Evolutionary conservation across 2,329 filamentous ascomycete genomes (phyloP).

Genomic region (Penicillium concentricum): DNA sequence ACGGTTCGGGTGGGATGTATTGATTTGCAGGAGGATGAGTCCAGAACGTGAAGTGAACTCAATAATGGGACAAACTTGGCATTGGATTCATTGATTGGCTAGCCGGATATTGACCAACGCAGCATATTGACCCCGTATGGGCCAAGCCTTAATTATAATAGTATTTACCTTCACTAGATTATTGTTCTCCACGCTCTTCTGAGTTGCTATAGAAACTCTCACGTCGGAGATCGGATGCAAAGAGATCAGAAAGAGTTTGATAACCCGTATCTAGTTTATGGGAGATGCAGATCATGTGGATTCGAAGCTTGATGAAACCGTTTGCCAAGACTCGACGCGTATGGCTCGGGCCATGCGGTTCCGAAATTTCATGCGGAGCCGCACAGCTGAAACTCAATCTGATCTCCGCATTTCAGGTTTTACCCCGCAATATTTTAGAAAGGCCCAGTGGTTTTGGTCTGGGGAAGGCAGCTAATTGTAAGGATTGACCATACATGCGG

Average conservation of each 20-base stretch:
- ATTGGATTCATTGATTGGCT: not conserved
- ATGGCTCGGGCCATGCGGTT: not conserved
- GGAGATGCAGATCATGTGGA: not conserved
- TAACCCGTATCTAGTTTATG: not conserved
- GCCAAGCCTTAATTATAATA: not conserved
- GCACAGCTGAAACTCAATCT: not conserved
- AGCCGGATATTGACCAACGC: not conserved
- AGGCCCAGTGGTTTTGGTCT: not conserved
- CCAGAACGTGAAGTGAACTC: not conserved
- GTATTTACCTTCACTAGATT: not conserved
- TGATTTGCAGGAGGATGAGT: not conserved
- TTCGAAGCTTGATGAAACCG: not conserved
- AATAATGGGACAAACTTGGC: not conserved
- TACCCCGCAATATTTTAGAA: not conserved
- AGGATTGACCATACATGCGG: not conserved
- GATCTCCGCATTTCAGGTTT: not conserved
- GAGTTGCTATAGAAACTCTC: not conserved
- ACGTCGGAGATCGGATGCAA: not conserved
- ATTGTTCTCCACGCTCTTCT: too few species aligned
- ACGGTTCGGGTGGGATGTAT: not conserved
- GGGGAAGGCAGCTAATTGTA: not conserved
- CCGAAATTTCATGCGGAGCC: conserved; percentile 10
- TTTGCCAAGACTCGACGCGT: not conserved
- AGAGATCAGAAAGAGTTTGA: not conserved
- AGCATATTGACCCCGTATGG: too few species aligned